A percentile compares a stretch with the other conserved stretches of the same genome.
phyloP scores from a whole-genome alignment of 129 eudicot species.

The Pittosporum tobira region DNA sequence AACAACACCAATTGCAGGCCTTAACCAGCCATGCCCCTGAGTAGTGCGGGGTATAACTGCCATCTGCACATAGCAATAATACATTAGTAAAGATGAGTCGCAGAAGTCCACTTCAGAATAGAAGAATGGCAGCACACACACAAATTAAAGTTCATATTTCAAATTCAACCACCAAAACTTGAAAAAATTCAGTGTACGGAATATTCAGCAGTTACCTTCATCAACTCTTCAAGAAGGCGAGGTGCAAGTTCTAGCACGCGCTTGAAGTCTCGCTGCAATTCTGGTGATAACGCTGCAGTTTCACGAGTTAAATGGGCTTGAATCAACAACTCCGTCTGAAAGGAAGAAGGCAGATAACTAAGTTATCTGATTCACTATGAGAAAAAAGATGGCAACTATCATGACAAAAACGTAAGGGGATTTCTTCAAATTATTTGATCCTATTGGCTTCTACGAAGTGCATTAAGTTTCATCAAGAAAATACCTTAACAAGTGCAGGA shows the following conservation, averaged over 20 bases:
- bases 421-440: background rate
- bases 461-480: background rate
- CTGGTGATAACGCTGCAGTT: constrained; percentile 57
- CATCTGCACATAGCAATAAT: constrained; percentile 47
- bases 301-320: constrained; percentile 79
- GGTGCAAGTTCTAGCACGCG: constrained; percentile 78
- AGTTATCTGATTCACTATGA: background rate
- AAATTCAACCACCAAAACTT: background rate
- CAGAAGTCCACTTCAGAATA: background rate
- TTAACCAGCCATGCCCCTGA: constrained; percentile 96
- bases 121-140: background rate
- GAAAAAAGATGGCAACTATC: background rate
- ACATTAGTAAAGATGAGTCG: background rate
- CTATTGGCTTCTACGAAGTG: background rate
- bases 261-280: constrained; percentile 62
- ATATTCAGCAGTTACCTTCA: constrained; percentile 47
- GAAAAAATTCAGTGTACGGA: background rate
- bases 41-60: constrained; percentile 76
- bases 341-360: background rate
- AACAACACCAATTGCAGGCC: constrained; percentile 89
- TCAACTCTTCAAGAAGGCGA: constrained; percentile 85
- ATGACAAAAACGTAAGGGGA: background rate
- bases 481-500: constrained; percentile 84
- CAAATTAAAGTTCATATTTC: background rate
- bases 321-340: constrained; percentile 76